phyloP scores from a whole-genome alignment of 2,329 filamentous ascomycete genomes.

The Endocalyx cinctus region DNA sequence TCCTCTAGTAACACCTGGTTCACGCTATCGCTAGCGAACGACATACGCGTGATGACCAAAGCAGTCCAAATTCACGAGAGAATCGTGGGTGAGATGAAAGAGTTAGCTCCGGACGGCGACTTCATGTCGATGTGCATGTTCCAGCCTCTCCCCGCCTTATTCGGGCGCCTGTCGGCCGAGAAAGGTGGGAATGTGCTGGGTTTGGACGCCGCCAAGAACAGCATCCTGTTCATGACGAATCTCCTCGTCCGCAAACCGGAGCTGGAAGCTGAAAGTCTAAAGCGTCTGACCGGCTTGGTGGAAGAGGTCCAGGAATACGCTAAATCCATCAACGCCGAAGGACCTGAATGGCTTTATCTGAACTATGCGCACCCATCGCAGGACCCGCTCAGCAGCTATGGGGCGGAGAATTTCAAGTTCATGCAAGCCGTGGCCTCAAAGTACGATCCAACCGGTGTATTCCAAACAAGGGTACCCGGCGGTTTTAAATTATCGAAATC shows the following conservation, averaged over 20 bases:
- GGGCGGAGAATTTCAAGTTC: conserved; percentile 24
- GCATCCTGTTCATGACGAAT: conserved; percentile 25
- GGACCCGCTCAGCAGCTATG: conserved; percentile 28
- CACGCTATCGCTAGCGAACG: conserved; percentile 12
- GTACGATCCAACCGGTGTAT: conserved; percentile 32
- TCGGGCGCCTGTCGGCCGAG: conserved; percentile 26
- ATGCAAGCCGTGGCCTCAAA: conserved; percentile 26
- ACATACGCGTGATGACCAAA: conserved; percentile 25
- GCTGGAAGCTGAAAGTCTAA: conserved; percentile 23
- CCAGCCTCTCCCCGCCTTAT: conserved; percentile 34
- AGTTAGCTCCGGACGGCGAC: conserved; percentile 21
- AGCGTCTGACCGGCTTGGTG: conserved; percentile 24
- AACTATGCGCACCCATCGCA: conserved; percentile 32
- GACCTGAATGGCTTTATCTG: conserved; percentile 31
- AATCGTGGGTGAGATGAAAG: conserved; percentile 29
- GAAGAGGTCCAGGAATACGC: conserved; percentile 21
- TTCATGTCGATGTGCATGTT: conserved; percentile 29
- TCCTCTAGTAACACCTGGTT: conserved; percentile 11
- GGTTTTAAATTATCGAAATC: conserved; percentile 33
- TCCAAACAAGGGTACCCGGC: conserved; percentile 31
- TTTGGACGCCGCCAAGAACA: conserved; percentile 28
- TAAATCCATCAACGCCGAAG: conserved; percentile 7
- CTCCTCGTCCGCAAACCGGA: conserved; percentile 26
- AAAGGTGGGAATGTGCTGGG: conserved; percentile 37
- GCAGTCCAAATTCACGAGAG: conserved; percentile 34